Base-by-base conservation (phyloP, 2,329 filamentous ascomycete species). In the Sporothrix brunneoviolacea region DNA sequence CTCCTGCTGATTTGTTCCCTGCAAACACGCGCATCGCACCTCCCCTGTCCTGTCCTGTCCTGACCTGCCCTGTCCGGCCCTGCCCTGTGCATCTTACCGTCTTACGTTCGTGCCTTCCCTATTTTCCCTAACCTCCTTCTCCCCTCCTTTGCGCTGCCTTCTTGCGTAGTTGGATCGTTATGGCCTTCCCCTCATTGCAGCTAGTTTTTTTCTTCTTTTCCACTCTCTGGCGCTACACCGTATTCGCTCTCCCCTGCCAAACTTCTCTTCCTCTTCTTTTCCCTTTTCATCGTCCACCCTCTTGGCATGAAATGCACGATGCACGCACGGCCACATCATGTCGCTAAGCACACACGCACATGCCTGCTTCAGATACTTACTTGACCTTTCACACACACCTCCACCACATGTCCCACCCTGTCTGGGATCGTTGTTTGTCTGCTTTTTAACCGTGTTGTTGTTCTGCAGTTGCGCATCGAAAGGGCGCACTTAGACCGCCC, bases 271-370 rank as follows among this genome's bases (percentile, higher is more conserved):
- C 12, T 21, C 38, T 28, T 50, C 47, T 37, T 50, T 50, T 37
- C 39, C 39, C 24, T 24, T 43, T 43, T 15, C 39, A 43, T 50
- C 47, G 37, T 32, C 21, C 27, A 28, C 12, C 24, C 13, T 15
- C 43, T 30, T 9, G 30, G 38, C 47, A 42, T 37, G 38, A 42
- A 41, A 49, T 43, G 47, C 47, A 30, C 47, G 8, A 50, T 43
- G 48, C 32, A 38, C 48, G 48, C 48, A 50, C 48, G 48, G 48
- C 32, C 47, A 28, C n/a, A 37, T 28, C 39, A 36, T 42, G 30
- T 37, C 32, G 24, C 46, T 32, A 3, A 18, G 19, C 33, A 21
- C 27, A 41, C 36, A 18, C 28, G 27, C 37, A 41, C 18, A 33
- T 33, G 22, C 44, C n/a, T 39, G 6, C 19, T 21, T 18, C 36